Evolutionary conservation across 2,329 filamentous ascomycete genomes (phyloP).

Genomic region (Botrytis galanthina): DNA sequence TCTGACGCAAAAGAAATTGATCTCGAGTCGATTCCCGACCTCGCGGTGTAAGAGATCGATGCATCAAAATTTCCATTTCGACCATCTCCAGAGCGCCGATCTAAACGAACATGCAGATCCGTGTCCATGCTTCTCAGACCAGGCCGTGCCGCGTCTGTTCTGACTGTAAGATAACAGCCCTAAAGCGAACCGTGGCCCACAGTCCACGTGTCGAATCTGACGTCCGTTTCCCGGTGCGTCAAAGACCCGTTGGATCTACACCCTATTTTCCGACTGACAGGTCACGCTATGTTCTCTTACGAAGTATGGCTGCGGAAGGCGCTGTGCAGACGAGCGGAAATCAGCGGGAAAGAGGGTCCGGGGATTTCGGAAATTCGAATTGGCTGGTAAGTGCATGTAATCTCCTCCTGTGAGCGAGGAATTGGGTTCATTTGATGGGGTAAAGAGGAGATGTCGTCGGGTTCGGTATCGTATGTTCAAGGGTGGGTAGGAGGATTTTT

Average conservation of each 20-base stretch:
- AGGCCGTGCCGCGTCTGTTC: constrained; percentile 2
- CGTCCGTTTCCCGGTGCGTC: not conserved
- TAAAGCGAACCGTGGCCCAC: constrained; percentile 12
- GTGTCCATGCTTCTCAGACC: constrained; percentile 13
- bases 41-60: not conserved
- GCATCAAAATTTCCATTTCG: not conserved
- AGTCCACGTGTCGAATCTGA: not conserved
- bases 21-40: not conserved
- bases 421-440: constrained; percentile 4
- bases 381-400: not conserved
- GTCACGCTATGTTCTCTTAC: constrained; percentile 1
- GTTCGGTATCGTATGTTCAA: constrained; percentile 15
- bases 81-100: not conserved
- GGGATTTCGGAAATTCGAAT: not conserved
- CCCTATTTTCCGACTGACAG: not conserved
- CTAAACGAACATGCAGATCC: constrained; percentile 2
- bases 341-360: not conserved
- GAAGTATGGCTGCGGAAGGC: not conserved
- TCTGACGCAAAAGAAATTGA: not conserved
- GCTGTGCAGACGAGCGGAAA: not conserved
- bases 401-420: not conserved
- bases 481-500: constrained; percentile 16
- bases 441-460: constrained; percentile 15
- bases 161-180: not conserved
- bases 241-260: not conserved